Percentiles rank a stretch among this genome's conserved stretches.
Conservation (phyloP, 2,329 filamentous ascomycete species). For the Cladobotryum protrusum region DNA sequence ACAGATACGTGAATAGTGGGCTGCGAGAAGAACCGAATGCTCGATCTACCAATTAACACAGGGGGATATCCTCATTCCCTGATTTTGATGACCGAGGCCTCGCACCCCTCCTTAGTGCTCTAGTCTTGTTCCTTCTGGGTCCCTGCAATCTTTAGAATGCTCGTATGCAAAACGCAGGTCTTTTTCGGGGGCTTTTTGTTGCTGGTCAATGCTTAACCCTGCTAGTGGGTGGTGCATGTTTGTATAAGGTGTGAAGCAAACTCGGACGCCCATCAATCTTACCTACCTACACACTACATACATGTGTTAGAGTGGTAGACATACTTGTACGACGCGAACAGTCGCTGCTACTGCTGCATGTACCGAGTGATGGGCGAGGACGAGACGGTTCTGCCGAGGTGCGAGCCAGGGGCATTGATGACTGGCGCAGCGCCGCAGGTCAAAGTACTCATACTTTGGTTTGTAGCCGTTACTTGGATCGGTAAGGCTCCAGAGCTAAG, state of each 20-base stretch:
- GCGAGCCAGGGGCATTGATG: conserved; percentile 11
- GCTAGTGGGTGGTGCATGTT: conserved; percentile 6
- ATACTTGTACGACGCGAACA: too few relatives aligned
- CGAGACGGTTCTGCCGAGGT: conserved; percentile 16
- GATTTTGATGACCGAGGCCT: not conserved
- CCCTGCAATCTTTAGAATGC: conserved; percentile 1
- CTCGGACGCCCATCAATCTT: conserved; percentile 8
- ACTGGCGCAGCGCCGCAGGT: conserved; percentile 11
- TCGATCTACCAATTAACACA: not conserved
- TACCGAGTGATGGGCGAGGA: conserved; percentile 13
- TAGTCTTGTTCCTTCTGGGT: conserved; percentile 1
- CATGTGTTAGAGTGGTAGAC: not conserved
- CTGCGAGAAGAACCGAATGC: not conserved
- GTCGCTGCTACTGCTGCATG: not conserved
- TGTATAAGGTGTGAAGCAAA: conserved; percentile 4
- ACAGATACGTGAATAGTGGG: not conserved
- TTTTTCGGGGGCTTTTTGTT: conserved; percentile 11
- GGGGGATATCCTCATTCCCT: not conserved
- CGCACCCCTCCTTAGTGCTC: conserved; percentile 1
- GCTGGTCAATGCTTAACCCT: conserved; percentile 11
- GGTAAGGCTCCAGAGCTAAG: conserved; percentile 12
- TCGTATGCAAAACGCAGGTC: not conserved
- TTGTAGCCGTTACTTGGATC: conserved; percentile 11
- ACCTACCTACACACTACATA: not conserved
- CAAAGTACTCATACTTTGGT: conserved; percentile 1